These are phyloP conservation scores for Sporothrix pseudoabietina DNA, from an alignment of 2,329 filamentous ascomycete genomes.

Conservation along the genomic window DNA sequence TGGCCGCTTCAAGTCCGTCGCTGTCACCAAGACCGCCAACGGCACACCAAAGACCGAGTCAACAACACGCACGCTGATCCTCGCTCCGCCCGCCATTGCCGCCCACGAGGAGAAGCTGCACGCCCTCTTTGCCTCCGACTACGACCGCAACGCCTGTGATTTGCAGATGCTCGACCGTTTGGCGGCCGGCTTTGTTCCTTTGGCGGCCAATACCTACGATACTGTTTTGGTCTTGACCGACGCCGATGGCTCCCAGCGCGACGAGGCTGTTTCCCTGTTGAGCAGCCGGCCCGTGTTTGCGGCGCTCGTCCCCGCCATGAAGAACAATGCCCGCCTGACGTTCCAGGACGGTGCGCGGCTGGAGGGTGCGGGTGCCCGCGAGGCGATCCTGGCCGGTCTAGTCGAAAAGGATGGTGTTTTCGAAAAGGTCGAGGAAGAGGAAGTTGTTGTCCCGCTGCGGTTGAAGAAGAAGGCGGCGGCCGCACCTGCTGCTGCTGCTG, in stretches of 20 bases:
- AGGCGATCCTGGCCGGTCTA: constrained; percentile 82
- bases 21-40: neutral
- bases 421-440: constrained; percentile 68
- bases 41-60: neutral
- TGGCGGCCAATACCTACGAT: constrained; percentile 79
- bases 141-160: constrained; percentile 77
- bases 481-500: neutral
- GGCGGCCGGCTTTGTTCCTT: constrained; percentile 73
- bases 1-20: constrained; percentile 18
- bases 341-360: constrained; percentile 67
- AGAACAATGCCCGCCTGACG: constrained; percentile 66
- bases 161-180: constrained; percentile 98
- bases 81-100: constrained; percentile 88
- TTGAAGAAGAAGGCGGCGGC: constrained; percentile 56
- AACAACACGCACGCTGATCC: constrained; percentile 40
- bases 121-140: constrained; percentile 61
- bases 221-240: constrained; percentile 81
- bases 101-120: constrained; percentile 78
- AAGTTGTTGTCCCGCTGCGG: constrained; percentile 62
- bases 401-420: constrained; percentile 67
- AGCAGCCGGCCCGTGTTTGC: constrained; percentile 63
- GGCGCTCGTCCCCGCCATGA: constrained; percentile 70
- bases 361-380: constrained; percentile 59
- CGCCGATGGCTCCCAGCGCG: constrained; percentile 61
- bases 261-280: constrained; percentile 67